Conservation (phyloP, 371 early-diverging fungal species). For the Mortierella sp. region DNA sequence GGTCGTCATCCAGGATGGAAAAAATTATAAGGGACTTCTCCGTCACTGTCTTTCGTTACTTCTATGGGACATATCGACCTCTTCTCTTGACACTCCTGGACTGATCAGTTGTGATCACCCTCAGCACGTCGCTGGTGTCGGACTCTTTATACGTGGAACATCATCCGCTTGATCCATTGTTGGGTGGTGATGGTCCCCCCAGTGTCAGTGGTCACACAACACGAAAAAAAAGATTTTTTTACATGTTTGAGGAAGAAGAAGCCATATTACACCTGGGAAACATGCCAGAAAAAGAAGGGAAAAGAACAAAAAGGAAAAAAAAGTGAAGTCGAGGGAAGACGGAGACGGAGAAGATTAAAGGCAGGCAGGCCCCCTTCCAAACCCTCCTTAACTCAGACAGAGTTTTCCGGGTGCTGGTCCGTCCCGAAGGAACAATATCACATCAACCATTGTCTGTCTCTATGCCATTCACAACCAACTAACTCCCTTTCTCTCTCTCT, state of each 20-base stretch:
- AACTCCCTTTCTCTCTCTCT: slow-evolving; percentile 2
- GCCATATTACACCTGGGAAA: background rate
- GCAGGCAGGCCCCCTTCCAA: background rate
- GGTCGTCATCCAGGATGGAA: slow-evolving; percentile 4
- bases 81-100: background rate
- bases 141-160: background rate
- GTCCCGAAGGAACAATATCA: background rate
- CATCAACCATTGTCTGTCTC: background rate
- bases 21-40: background rate
- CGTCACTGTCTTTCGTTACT: background rate
- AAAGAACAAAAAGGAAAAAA: slow-evolving; percentile 1
- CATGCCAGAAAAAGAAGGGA: background rate
- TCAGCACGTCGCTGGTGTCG: background rate
- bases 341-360: background rate
- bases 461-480: background rate
- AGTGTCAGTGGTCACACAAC: slow-evolving; percentile 10
- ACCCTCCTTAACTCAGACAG: background rate
- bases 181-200: background rate
- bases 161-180: background rate
- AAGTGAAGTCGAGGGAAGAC: background rate
- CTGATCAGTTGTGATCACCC: background rate
- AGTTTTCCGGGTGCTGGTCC: background rate
- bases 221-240: background rate
- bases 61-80: background rate
- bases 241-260: background rate